A percentile compares a stretch with the other conserved stretches of the same genome.
phyloP scores from a whole-genome alignment of 2,329 filamentous ascomycete genomes.

The Pyricularia sp. region DNA sequence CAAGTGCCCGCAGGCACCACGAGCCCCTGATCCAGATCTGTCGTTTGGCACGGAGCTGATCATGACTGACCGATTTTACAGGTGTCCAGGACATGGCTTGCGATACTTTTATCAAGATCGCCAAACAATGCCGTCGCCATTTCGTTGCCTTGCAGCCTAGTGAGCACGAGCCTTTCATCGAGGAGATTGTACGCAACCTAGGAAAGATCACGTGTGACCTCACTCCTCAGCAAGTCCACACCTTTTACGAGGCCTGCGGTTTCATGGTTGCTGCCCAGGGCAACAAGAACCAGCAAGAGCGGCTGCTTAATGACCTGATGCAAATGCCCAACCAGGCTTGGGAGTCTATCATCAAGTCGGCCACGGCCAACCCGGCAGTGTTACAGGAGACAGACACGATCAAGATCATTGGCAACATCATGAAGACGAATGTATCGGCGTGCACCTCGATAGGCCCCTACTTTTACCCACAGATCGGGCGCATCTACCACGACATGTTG shows the following conservation, averaged over 20 bases:
- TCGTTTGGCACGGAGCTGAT: constrained; percentile 7
- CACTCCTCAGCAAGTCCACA: constrained; percentile 93
- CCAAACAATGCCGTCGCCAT: constrained; percentile 91
- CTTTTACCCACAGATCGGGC: constrained; percentile 95
- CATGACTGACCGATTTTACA: constrained; percentile 16
- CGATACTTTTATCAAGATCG: constrained; percentile 99
- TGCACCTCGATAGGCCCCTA: constrained; percentile 93
- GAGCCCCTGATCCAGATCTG: background rate
- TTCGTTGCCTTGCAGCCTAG: constrained; percentile 93
- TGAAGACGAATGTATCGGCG: constrained; percentile 99
- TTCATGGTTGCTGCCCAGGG: constrained; percentile 99
- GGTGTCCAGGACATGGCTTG: constrained; percentile 99
- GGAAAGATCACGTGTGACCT: constrained; percentile 92
- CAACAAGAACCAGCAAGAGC: constrained; percentile 86
- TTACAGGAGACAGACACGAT: constrained; percentile 90
- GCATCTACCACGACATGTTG: constrained; percentile 96
- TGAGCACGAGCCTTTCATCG: constrained; percentile 91
- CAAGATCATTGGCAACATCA: constrained; percentile 98
- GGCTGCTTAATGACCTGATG: constrained; percentile 86
- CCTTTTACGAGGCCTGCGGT: constrained; percentile 96
- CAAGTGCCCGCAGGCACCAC: background rate
- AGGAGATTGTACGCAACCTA: constrained; percentile 94
- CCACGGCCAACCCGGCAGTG: constrained; percentile 71
- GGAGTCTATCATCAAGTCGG: constrained; percentile 86
- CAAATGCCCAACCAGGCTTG: constrained; percentile 83